phyloP scores from a whole-genome alignment of 2,329 filamentous ascomycete genomes.

The Exophiala aquamarina region DNA sequence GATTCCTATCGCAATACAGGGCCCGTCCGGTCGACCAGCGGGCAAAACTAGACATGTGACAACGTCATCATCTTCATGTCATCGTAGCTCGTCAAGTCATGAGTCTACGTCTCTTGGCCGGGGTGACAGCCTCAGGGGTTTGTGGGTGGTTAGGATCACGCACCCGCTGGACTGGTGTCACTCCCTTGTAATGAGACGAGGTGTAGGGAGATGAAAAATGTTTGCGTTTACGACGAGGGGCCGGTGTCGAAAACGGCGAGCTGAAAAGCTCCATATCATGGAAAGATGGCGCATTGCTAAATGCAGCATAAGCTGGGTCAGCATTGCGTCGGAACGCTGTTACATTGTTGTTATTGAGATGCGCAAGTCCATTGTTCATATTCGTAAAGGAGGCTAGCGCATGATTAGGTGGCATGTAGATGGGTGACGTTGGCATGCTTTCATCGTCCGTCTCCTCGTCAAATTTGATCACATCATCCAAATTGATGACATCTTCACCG shows the following conservation, averaged over 20 bases:
- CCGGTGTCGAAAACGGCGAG: slow-evolving; percentile 22
- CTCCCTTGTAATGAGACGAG: slow-evolving; percentile 28
- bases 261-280: slow-evolving; percentile 30
- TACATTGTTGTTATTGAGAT: slow-evolving; percentile 68
- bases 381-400: slow-evolving; percentile 14
- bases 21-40: slow-evolving; percentile 6
- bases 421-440: slow-evolving; percentile 41
- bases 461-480: slow-evolving; percentile 73
- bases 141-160: slow-evolving; percentile 22
- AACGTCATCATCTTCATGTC: slow-evolving; percentile 14
- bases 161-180: slow-evolving; percentile 30
- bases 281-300: slow-evolving; percentile 46
- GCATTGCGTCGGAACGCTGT: slow-evolving; percentile 70
- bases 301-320: slow-evolving; percentile 44
- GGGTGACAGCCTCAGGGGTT: slow-evolving; percentile 23
- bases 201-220: slow-evolving; percentile 27
- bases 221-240: slow-evolving; percentile 21
- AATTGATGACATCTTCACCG: slow-evolving; percentile 60
- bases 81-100: slow-evolving; percentile 25
- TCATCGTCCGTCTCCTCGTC: slow-evolving; percentile 54
- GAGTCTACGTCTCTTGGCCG: slow-evolving; percentile 21
- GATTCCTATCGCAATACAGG: slow-evolving; percentile 18
- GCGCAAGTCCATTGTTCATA: slow-evolving; percentile 13
- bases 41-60: slow-evolving; percentile 11
- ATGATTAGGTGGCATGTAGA: slow-evolving; percentile 38